Evolutionary conservation across 2,329 filamentous ascomycete species (phyloP).

Genomic region (Nigrograna mackinnonii): DNA sequence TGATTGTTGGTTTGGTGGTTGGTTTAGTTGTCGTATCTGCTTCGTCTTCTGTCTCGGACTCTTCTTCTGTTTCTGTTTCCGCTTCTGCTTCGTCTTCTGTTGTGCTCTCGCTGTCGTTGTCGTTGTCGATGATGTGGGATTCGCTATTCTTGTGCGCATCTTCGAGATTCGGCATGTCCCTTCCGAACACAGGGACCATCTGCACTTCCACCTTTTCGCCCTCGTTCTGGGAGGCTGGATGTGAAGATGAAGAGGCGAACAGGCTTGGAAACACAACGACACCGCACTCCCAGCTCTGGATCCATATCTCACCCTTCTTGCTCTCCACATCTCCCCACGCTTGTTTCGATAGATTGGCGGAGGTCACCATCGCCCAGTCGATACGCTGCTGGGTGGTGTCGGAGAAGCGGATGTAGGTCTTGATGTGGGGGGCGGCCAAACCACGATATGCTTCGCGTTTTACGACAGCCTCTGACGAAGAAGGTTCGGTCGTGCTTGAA

Average conservation of each 20-base stretch:
- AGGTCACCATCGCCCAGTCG: constrained; percentile 85
- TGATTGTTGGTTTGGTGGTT: too few relatives aligned
- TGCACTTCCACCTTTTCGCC: constrained; percentile 15
- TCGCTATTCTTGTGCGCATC: too few relatives aligned
- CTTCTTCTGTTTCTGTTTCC: too few relatives aligned
- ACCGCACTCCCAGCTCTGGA: constrained; percentile 83
- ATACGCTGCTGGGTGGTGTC: constrained; percentile 52
- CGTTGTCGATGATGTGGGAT: too few relatives aligned
- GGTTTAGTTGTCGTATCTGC: too few relatives aligned
- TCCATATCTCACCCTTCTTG: constrained; percentile 62
- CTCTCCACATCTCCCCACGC: constrained; percentile 76
- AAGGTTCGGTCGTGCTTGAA: background rate
- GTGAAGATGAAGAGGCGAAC: constrained; percentile 23
- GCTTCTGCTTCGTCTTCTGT: too few relatives aligned
- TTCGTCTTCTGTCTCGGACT: too few relatives aligned
- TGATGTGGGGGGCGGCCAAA: constrained; percentile 82
- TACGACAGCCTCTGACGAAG: background rate
- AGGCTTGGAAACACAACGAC: constrained; percentile 79
- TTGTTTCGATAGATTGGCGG: constrained; percentile 89
- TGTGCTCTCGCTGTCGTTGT: too few relatives aligned
- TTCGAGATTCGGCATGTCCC: constrained; percentile 53
- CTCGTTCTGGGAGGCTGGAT: constrained; percentile 10
- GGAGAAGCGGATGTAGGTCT: constrained; percentile 78
- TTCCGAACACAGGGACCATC: constrained; percentile 73
- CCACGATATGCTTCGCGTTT: constrained; percentile 29